A percentile compares a stretch with the other conserved stretches of the same genome.
Conservation (phyloP, 805 yeast species). For the Saccharomycopsis malanga region DNA sequence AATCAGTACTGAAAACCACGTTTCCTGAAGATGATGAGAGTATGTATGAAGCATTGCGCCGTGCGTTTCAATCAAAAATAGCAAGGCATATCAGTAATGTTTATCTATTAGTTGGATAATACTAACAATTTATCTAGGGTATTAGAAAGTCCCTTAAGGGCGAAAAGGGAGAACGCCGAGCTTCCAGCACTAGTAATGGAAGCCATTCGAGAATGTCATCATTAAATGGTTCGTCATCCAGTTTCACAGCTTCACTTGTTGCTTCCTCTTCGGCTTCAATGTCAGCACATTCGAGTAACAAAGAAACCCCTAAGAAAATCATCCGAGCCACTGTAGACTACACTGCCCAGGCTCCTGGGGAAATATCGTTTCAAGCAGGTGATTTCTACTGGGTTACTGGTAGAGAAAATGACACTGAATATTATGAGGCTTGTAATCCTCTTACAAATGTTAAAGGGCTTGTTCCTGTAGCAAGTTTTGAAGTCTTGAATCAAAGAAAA, state of each 20-base stretch:
- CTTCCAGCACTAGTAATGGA: conserved; percentile 11
- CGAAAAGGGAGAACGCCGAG: conserved; percentile 25
- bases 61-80: too few species aligned
- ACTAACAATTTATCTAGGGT: conserved; percentile 23
- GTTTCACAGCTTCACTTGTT: conserved; percentile 25
- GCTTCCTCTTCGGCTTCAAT: conserved; percentile 15
- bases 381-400: conserved; percentile 82
- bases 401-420: conserved; percentile 49
- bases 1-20: too few species aligned
- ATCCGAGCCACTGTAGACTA: conserved; percentile 78
- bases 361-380: conserved; percentile 69
- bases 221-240: conserved; percentile 23
- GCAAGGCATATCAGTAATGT: too few species aligned
- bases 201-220: conserved; percentile 20
- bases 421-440: conserved; percentile 90
- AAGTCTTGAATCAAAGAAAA: conserved; percentile 42
- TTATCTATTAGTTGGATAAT: background rate
- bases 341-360: conserved; percentile 49
- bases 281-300: conserved; percentile 19
- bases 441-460: conserved; percentile 68
- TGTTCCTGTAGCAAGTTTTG: conserved; percentile 83
- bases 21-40: background rate
- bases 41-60: background rate
- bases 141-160: conserved; percentile 30
- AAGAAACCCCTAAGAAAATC: conserved; percentile 66